Evolutionary conservation across 2,329 filamentous ascomycete species (phyloP).

Genomic region (Diplodia mutila): DNA sequence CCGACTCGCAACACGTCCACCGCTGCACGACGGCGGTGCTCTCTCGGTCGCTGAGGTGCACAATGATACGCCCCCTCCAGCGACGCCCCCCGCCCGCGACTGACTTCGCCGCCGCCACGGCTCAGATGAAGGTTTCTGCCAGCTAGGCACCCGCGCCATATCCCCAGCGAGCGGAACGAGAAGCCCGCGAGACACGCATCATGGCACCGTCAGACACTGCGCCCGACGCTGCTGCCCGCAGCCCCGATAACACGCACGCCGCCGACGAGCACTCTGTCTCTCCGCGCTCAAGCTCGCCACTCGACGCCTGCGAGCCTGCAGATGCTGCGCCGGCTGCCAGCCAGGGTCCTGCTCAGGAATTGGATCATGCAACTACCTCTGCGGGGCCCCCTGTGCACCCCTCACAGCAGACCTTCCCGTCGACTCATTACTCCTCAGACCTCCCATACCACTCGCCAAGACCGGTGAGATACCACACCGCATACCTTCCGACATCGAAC

Average conservation of each 20-base stretch:
- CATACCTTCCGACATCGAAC: slow-evolving; percentile 37
- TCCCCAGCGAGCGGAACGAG: slow-evolving; percentile 11
- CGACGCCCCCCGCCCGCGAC: slow-evolving; percentile 23
- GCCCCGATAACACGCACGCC: slow-evolving; percentile 10
- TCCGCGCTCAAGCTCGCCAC: slow-evolving; percentile 1
- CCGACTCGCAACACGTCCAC: not conserved
- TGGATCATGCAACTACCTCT: slow-evolving; percentile 5
- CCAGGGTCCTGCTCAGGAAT: not conserved
- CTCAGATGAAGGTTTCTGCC: slow-evolving; percentile 18
- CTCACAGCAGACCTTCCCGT: slow-evolving; percentile 28
- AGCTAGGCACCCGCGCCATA: slow-evolving; percentile 12
- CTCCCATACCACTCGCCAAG: slow-evolving; percentile 46
- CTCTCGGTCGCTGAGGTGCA: slow-evolving; percentile 31
- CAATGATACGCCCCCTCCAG: slow-evolving; percentile 36
- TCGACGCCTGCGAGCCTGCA: slow-evolving; percentile 1
- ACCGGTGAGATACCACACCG: slow-evolving; percentile 40
- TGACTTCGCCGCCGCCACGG: slow-evolving; percentile 20
- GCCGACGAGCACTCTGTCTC: not conserved
- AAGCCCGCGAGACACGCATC: slow-evolving; percentile 10
- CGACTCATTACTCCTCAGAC: slow-evolving; percentile 35
- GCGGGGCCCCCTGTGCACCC: not conserved
- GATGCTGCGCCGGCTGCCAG: not conserved
- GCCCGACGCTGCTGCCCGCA: slow-evolving; percentile 12
- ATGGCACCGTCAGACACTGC: slow-evolving; percentile 20
- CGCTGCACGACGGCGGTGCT: slow-evolving; percentile 24